These are phyloP conservation scores for Fusarium sp. DNA, from an alignment of 2,329 filamentous ascomycete genomes.

Conservation along the genomic window DNA sequence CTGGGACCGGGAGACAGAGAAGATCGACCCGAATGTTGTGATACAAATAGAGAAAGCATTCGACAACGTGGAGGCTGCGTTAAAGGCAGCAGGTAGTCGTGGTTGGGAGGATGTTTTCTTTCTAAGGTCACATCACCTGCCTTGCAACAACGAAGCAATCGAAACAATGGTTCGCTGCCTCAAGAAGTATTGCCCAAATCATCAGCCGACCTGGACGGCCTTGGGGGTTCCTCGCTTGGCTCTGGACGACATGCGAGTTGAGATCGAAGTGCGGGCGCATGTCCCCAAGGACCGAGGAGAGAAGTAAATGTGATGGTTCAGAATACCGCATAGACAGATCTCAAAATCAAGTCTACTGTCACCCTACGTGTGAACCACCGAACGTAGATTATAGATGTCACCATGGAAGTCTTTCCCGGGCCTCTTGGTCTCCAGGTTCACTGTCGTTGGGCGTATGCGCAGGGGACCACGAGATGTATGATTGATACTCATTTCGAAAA, in stretches of 20 bases:
- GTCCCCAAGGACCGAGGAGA: background rate
- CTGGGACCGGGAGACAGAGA: background rate
- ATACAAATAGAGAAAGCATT: background rate
- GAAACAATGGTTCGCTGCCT: background rate
- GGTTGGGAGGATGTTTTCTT: background rate
- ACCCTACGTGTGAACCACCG: no score
- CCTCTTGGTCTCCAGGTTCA: background rate
- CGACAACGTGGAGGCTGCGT: background rate
- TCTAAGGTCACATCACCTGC: background rate
- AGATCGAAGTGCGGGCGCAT: background rate
- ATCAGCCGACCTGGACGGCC: background rate
- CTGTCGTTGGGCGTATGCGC: no score
- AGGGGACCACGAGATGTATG: background rate
- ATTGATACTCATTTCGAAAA: no score
- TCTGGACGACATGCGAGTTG: background rate
- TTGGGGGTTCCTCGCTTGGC: background rate
- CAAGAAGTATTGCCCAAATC: background rate
- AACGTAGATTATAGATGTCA: no score
- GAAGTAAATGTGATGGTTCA: rapidly evolving
- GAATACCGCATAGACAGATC: rapidly evolving
- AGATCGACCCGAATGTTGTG: background rate
- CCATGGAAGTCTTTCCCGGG: background rate
- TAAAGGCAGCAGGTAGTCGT: background rate
- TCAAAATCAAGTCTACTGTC: background rate
- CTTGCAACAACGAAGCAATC: background rate